These are phyloP conservation scores for Neonectria neomacrospora DNA, from an alignment of 2,329 filamentous ascomycete species.

Conservation along the genomic window DNA sequence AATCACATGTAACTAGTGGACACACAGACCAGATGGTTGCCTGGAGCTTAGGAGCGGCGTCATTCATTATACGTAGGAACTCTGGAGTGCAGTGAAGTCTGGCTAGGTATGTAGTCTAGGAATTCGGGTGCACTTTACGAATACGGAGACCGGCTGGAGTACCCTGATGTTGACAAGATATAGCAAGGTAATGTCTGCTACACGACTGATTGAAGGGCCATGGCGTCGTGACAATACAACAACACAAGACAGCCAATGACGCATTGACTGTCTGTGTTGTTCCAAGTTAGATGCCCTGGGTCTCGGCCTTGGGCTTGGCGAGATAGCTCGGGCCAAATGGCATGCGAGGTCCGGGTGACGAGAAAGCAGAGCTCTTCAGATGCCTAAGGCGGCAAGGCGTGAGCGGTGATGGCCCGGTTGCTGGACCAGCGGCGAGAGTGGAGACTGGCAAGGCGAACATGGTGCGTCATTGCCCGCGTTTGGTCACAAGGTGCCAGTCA, in stretches of 20 bases:
- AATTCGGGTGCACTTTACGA: neutral
- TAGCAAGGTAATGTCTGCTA: neutral
- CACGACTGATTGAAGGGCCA: neutral
- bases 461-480: constrained; percentile 44
- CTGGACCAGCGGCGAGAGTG: constrained; percentile 41
- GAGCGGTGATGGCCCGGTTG: constrained; percentile 34
- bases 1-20: constrained; percentile 17
- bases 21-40: neutral
- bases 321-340: constrained; percentile 27
- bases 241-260: constrained; percentile 11
- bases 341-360: constrained; percentile 1
- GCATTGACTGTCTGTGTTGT: constrained; percentile 7
- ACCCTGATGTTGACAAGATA: neutral
- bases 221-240: constrained; percentile 7
- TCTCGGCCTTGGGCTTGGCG: constrained; percentile 13
- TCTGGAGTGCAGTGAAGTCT: too few relatives aligned
- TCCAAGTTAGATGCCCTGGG: constrained; percentile 23
- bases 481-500: constrained; percentile 43
- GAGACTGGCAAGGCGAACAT: constrained; percentile 34
- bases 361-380: constrained; percentile 17
- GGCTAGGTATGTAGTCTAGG: too few relatives aligned
- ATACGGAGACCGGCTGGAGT: neutral
- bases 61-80: neutral
- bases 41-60: neutral
- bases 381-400: constrained; percentile 46